Evolutionary conservation across 2,329 filamentous ascomycete species (phyloP).

Genomic region (Fusarium sp.): DNA sequence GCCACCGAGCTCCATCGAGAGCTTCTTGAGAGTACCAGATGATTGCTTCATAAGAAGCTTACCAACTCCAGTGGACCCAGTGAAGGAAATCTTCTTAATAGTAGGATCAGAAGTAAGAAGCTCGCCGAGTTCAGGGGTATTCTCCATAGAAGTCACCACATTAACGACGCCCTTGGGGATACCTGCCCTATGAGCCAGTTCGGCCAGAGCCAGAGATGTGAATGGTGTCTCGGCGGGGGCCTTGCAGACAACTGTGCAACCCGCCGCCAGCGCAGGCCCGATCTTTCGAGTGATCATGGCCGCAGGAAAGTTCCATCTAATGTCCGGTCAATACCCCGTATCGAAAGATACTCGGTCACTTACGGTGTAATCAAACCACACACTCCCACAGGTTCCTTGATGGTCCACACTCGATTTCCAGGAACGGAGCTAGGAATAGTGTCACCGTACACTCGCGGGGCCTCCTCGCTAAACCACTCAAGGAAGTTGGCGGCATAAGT

Average conservation of each 20-base stretch:
- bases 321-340: not conserved
- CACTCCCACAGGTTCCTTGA: conserved; percentile 85
- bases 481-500: conserved; percentile 77
- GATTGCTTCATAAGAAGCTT: conserved; percentile 89
- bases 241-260: conserved; percentile 93
- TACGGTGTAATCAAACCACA: conserved; percentile 81
- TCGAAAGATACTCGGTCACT: conserved; percentile 5
- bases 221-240: conserved; percentile 92
- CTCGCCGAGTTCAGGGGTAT: conserved; percentile 81
- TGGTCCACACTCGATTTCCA: conserved; percentile 76
- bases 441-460: conserved; percentile 75
- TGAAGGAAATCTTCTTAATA: conserved; percentile 92
- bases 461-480: conserved; percentile 84
- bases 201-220: conserved; percentile 84
- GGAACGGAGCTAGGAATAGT: conserved; percentile 74
- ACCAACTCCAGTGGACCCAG: conserved; percentile 75
- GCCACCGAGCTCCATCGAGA: conserved; percentile 89
- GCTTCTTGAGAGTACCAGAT: conserved; percentile 79
- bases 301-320: conserved; percentile 81
- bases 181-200: conserved; percentile 84
- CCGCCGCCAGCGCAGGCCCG: conserved; percentile 83
- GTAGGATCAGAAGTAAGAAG: conserved; percentile 74
- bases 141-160: conserved; percentile 78
- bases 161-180: conserved; percentile 92
- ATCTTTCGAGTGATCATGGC: conserved; percentile 78